Conservation (phyloP, 2,329 filamentous ascomycete species). For the Colletotrichum zoysiae region DNA sequence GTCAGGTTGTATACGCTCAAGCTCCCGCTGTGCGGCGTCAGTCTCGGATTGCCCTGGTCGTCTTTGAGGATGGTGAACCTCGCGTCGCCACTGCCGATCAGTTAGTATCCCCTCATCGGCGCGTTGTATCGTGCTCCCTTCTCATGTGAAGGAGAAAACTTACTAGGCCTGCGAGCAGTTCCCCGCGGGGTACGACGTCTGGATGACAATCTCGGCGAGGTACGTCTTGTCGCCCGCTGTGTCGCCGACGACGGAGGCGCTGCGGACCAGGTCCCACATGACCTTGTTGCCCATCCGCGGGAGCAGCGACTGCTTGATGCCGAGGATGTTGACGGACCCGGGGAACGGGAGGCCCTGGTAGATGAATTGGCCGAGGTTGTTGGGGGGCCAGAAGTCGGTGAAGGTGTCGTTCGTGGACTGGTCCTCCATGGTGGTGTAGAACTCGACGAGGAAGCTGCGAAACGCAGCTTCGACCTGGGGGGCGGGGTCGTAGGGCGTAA, state of each 20-base stretch:
- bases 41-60: neutral
- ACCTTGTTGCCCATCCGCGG: constrained; percentile 21
- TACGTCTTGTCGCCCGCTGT: constrained; percentile 21
- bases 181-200: constrained; percentile 20
- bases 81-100: constrained; percentile 15
- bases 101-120: neutral
- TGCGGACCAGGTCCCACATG: constrained; percentile 36
- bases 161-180: constrained; percentile 36
- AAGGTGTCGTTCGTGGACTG: constrained; percentile 17
- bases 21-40: constrained; percentile 26
- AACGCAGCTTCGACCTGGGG: constrained; percentile 21
- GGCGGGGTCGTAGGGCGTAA: constrained; percentile 21
- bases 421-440: constrained; percentile 28
- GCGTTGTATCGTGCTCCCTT: no score
- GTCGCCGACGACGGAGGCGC: constrained; percentile 23
- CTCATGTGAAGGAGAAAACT: neutral
- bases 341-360: constrained; percentile 8
- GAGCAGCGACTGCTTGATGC: constrained; percentile 30
- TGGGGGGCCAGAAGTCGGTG: constrained; percentile 36
- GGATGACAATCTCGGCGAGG: constrained; percentile 28
- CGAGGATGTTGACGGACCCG: constrained; percentile 20
- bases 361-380: constrained; percentile 12
- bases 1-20: constrained; percentile 34
- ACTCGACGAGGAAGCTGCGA: constrained; percentile 18
- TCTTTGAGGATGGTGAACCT: constrained; percentile 33